phyloP scores from a whole-genome alignment of 176 grass and related monocot genomes.

The Tillandsia leiboldiana region DNA sequence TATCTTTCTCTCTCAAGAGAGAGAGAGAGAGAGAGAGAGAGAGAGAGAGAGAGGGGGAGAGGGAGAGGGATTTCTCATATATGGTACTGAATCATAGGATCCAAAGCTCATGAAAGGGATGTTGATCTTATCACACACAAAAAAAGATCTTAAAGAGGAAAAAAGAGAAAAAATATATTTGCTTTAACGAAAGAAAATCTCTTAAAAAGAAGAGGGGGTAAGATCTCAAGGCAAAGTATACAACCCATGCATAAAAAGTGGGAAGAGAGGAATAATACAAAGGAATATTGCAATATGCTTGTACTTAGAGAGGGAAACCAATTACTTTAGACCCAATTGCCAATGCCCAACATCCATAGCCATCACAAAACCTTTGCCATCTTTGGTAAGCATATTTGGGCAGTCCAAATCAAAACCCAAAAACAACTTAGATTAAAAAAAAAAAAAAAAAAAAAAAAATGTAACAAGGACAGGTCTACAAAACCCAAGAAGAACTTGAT shows the following conservation, averaged over 20 bases:
- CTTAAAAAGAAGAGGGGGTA: neutral
- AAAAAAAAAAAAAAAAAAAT: neutral
- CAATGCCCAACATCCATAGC: neutral
- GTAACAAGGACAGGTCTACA: neutral
- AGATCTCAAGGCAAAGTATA: slow-evolving; percentile 2
- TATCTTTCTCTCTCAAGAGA: too few species aligned
- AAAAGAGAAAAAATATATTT: neutral
- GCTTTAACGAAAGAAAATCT: neutral
- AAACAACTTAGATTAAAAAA: neutral
- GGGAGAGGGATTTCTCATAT: too few species aligned
- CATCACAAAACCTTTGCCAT: neutral
- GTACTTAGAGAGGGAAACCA: neutral
- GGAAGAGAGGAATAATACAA: neutral
- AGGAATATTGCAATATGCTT: slow-evolving; percentile 6
- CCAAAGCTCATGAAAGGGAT: too few species aligned
- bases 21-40: too few species aligned
- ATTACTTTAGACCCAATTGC: neutral
- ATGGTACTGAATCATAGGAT: too few species aligned
- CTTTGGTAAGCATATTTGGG: neutral
- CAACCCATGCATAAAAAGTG: neutral
- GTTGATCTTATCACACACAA: too few species aligned
- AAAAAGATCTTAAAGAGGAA: neutral
- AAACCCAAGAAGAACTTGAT: too few species aligned
- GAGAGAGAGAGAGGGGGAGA: too few species aligned
- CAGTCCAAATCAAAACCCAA: neutral